Evolutionary conservation across 768 basidiomycete species (phyloP).

Genomic region (Termitomyces sp.): DNA sequence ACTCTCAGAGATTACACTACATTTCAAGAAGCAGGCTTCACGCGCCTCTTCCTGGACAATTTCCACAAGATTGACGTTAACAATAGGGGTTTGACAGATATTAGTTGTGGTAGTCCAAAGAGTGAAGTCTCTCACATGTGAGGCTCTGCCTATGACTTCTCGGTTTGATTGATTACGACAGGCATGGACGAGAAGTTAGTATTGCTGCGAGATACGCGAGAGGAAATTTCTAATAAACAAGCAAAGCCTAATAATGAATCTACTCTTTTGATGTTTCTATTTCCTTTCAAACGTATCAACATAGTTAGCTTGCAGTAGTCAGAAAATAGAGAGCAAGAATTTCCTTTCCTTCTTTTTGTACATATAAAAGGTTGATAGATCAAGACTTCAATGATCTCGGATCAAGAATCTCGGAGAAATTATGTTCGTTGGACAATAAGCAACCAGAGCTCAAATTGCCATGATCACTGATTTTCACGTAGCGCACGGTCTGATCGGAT

Average conservation of each 20-base stretch:
- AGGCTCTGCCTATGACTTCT: not conserved
- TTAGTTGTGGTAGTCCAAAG: not conserved
- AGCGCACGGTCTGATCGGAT: not conserved
- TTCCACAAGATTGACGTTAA: not conserved
- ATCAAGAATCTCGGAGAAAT: not conserved
- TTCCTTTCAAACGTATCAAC: no score
- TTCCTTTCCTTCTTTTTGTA: no score
- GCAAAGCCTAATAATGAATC: no score
- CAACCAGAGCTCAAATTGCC: not conserved
- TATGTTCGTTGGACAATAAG: not conserved
- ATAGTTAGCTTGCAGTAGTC: no score
- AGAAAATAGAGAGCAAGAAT: no score
- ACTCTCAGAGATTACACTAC: constrained; percentile 7
- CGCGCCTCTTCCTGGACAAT: not conserved
- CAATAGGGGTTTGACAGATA: not conserved
- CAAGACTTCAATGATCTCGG: not conserved
- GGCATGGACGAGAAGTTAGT: not conserved
- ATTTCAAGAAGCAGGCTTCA: not conserved
- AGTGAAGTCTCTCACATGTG: not conserved
- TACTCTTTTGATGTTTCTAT: no score
- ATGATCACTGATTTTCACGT: not conserved
- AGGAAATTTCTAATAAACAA: not conserved
- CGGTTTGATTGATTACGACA: not conserved
- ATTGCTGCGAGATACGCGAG: not conserved
- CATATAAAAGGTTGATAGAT: no score